phyloP scores from a whole-genome alignment of 495 filamentous ascomycete genomes.

The Cryomyces minteri region DNA sequence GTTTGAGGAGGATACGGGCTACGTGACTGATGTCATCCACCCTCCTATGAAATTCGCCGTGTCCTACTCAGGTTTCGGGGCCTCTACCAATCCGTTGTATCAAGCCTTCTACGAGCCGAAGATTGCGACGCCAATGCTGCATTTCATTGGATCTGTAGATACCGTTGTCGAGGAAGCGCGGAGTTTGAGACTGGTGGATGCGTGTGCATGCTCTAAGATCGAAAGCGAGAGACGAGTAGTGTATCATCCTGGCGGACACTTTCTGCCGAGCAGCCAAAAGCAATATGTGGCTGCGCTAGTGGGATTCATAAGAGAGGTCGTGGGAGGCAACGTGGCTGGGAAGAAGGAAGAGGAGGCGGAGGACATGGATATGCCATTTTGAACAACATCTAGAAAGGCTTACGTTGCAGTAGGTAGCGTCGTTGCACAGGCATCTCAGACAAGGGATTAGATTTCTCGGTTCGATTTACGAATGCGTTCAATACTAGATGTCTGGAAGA shows the following conservation, averaged over 20 bases:
- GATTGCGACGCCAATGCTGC: constrained; percentile 59
- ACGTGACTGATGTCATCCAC: constrained; percentile 29
- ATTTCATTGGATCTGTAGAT: constrained; percentile 74
- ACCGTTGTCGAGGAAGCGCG: constrained; percentile 68
- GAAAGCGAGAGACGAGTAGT: constrained; percentile 40
- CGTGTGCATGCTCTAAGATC: constrained; percentile 32
- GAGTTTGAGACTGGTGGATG: constrained; percentile 43
- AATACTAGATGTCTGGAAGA: too few relatives aligned
- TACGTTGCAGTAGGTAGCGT: too few relatives aligned
- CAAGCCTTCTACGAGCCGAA: constrained; percentile 54
- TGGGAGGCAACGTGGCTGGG: constrained; percentile 17
- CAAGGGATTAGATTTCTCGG: too few relatives aligned
- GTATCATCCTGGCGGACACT: constrained; percentile 85
- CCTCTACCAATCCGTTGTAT: constrained; percentile 37
- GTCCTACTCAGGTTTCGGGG: constrained; percentile 61
- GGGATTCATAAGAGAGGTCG: constrained; percentile 49
- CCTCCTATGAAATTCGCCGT: constrained; percentile 59
- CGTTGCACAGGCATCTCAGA: too few relatives aligned
- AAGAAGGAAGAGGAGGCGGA: constrained; percentile 28
- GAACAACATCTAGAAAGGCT: too few relatives aligned
- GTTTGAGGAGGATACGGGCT: constrained; percentile 26
- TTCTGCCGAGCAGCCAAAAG: constrained; percentile 57
- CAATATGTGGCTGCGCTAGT: constrained; percentile 59
- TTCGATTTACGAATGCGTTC: too few relatives aligned
- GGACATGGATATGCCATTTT: constrained; percentile 55